Conservation (phyloP, 139 green algal species). For the Eudorina sp. region DNA sequence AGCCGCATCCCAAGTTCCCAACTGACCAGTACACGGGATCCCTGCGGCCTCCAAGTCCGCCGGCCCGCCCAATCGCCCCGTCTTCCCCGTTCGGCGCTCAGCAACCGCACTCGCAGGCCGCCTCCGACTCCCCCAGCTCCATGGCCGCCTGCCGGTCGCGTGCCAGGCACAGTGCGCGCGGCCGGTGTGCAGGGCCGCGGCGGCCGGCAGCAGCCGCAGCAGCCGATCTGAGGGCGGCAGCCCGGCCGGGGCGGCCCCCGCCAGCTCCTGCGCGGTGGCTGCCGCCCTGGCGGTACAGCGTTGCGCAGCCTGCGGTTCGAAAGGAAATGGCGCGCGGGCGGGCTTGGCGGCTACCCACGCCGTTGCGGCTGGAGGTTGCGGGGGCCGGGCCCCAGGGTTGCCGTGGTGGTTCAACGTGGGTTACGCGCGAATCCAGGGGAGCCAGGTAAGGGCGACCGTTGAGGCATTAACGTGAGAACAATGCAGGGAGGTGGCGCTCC, state of each 20-base stretch:
- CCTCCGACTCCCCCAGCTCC: constrained; percentile 42
- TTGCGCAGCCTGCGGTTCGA: background rate
- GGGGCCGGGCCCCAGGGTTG: too few species aligned
- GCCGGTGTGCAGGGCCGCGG: background rate
- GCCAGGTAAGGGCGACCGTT: background rate
- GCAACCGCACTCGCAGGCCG: background rate
- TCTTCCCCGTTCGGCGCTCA: too few species aligned
- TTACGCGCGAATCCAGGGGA: too few species aligned
- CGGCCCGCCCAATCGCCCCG: too few species aligned
- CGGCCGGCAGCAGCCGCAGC: background rate
- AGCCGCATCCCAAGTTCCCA: too few species aligned
- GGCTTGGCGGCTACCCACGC: too few species aligned
- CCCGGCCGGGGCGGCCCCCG: background rate
- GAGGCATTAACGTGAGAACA: background rate
- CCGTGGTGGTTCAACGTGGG: too few species aligned
- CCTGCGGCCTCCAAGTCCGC: too few species aligned
- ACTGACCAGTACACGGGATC: too few species aligned
- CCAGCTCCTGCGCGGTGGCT: background rate
- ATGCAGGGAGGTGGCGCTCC: background rate
- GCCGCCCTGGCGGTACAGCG: background rate
- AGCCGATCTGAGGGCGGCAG: background rate
- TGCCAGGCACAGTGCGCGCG: background rate
- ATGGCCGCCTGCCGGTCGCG: constrained; percentile 18
- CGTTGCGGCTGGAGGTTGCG: too few species aligned
- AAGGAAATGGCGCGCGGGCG: background rate